These are phyloP conservation scores for Themeda triandra DNA, from an alignment of 176 grass and related monocot genomes.

Conservation along the genomic window DNA sequence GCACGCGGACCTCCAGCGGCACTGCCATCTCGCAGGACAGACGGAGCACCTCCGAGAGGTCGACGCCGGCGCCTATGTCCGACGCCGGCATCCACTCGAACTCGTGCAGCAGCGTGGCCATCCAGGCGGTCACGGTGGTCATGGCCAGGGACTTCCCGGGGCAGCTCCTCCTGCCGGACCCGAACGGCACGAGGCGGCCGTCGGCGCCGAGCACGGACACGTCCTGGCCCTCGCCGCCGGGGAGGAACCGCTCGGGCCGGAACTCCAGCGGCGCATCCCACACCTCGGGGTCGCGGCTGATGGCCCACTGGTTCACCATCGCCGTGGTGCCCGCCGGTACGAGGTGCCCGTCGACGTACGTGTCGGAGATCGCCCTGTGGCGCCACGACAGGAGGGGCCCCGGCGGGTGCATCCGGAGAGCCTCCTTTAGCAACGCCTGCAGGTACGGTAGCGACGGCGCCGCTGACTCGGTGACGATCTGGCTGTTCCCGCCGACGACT, in stretches of 20 bases:
- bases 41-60: constrained; percentile 74
- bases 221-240: constrained; percentile 34
- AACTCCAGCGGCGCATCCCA: constrained; percentile 68
- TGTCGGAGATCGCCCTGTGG: constrained; percentile 59
- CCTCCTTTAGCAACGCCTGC: constrained; percentile 76
- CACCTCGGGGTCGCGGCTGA: constrained; percentile 54
- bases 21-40: constrained; percentile 81
- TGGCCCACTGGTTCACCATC: constrained; percentile 94
- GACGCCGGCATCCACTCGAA: constrained; percentile 56
- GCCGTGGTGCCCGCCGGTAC: constrained; percentile 69
- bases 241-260: constrained; percentile 57
- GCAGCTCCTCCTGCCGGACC: constrained; percentile 76
- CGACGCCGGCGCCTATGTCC: constrained; percentile 17
- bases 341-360: constrained; percentile 56
- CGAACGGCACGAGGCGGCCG: constrained; percentile 74
- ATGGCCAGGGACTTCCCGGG: constrained; percentile 70
- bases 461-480: constrained; percentile 30
- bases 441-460: constrained; percentile 56
- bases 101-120: constrained; percentile 78
- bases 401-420: constrained; percentile 74
- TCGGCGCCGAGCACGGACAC: constrained; percentile 65
- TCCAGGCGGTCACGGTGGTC: constrained; percentile 57
- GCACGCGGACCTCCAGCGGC: constrained; percentile 59
- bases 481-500: constrained; percentile 38
- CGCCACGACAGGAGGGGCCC: constrained; percentile 73